These are phyloP conservation scores for Acer yangbiense DNA, from an alignment of 345 rosid species.

Conservation along the genomic window DNA sequence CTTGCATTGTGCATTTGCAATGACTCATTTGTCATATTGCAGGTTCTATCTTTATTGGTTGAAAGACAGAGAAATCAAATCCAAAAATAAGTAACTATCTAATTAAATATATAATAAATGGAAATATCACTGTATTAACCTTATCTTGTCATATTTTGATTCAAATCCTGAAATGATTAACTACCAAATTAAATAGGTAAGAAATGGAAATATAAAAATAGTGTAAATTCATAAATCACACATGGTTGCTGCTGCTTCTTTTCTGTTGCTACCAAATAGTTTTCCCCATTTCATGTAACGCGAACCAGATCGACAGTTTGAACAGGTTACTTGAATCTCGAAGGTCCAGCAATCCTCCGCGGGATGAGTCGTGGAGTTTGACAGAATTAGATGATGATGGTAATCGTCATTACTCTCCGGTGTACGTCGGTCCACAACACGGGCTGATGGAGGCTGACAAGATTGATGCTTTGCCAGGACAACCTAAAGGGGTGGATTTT, in stretches of 20 bases:
- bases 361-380: conserved; percentile 19
- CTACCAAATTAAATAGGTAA: too few relatives aligned
- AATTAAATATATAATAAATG: not conserved
- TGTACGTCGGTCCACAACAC: conserved; percentile 31
- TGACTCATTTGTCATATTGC: not conserved
- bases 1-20: not conserved
- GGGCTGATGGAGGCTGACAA: conserved; percentile 32
- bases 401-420: not conserved
- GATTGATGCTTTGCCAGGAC: conserved; percentile 37
- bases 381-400: conserved; percentile 4
- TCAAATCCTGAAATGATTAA: too few relatives aligned
- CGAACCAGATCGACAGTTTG: conserved; percentile 32
- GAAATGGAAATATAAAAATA: too few relatives aligned
- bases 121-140: not conserved
- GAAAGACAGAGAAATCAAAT: not conserved
- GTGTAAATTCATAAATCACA: not conserved
- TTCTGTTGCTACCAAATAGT: conserved; percentile 13
- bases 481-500: conserved; percentile 40
- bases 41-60: not conserved
- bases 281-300: conserved; percentile 27
- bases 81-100: too few relatives aligned
- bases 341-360: conserved; percentile 28
- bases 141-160: too few relatives aligned
- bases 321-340: conserved; percentile 32
- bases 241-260: conserved; percentile 26